These are phyloP conservation scores for Gloeostereum incarnatum DNA, from an alignment of 768 basidiomycete genomes.

Conservation along the genomic window DNA sequence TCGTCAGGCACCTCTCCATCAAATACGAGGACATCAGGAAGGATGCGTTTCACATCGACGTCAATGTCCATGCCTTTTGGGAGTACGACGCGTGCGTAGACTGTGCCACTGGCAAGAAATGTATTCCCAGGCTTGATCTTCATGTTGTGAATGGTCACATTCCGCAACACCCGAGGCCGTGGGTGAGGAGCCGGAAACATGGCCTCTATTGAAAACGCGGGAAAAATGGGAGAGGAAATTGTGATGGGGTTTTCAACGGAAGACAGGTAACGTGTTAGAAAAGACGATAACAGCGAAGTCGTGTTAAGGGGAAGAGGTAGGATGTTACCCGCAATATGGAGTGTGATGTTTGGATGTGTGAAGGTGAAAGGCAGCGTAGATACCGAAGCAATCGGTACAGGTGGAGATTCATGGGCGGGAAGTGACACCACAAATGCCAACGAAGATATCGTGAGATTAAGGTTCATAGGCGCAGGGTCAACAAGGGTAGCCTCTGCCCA, in stretches of 20 bases:
- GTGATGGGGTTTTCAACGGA: conserved; percentile 45
- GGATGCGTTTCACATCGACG: conserved; percentile 52
- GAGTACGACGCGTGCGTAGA: conserved; percentile 56
- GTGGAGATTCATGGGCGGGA: conserved; percentile 15
- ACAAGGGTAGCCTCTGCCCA: conserved; percentile 47
- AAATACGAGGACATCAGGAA: conserved; percentile 72
- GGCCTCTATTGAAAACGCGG: conserved; percentile 33
- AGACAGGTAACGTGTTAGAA: conserved; percentile 59
- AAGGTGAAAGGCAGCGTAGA: conserved; percentile 46
- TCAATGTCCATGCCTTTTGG: conserved; percentile 60
- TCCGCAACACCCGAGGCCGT: conserved; percentile 54
- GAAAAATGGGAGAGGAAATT: conserved; percentile 47
- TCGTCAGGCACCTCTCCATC: conserved; percentile 54
- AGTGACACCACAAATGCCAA: conserved; percentile 58
- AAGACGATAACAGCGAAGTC: conserved; percentile 41
- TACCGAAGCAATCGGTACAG: conserved; percentile 44
- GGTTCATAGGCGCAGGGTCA: conserved; percentile 40
- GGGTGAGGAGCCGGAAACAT: conserved; percentile 60
- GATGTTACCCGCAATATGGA: conserved; percentile 46
- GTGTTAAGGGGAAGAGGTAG: conserved; percentile 36
- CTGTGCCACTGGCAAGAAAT: conserved; percentile 63
- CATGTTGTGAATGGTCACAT: conserved; percentile 75
- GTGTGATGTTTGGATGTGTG: conserved; percentile 59
- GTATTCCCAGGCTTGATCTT: conserved; percentile 42
- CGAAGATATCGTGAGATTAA: conserved; percentile 37